Conservation (phyloP, 371 early-diverging fungal species). For the Dinochytrium kinnereticum region DNA sequence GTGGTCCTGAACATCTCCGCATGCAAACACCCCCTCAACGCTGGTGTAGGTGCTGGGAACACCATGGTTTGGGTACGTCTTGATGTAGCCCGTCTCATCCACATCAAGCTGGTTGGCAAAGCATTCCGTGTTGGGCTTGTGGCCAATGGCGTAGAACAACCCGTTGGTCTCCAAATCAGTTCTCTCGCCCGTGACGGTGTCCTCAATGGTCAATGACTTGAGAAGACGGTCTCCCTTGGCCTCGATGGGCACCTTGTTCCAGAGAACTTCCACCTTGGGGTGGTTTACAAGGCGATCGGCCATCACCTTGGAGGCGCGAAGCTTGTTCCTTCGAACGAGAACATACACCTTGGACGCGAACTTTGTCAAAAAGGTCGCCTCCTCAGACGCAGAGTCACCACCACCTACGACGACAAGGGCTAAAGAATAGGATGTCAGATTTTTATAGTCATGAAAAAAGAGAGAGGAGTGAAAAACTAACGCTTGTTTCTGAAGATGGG, state of each 20-base stretch:
- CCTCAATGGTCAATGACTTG: conserved; percentile 72
- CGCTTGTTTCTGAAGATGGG: conserved; percentile 95
- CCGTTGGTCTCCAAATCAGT: conserved; percentile 72
- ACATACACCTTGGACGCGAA: conserved; percentile 92
- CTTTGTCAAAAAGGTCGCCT: conserved; percentile 95
- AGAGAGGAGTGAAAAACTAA: conserved; percentile 1
- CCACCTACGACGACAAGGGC: conserved; percentile 89
- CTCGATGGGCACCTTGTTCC: conserved; percentile 86
- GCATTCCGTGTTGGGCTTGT: conserved; percentile 87
- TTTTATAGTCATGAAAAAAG: not conserved
- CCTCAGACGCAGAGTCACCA: conserved; percentile 99
- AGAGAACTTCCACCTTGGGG: conserved; percentile 91
- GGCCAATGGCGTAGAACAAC: conserved; percentile 99
- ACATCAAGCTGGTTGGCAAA: conserved; percentile 71
- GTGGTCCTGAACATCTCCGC: conserved; percentile 98
- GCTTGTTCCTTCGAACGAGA: conserved; percentile 93
- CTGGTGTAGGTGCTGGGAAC: conserved; percentile 75
- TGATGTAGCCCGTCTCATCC: conserved; percentile 90
- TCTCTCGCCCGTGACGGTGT: conserved; percentile 71
- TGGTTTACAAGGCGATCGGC: conserved; percentile 81
- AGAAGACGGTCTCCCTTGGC: conserved; percentile 87
- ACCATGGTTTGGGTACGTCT: conserved; percentile 71
- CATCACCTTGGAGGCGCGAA: conserved; percentile 98
- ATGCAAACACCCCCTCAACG: conserved; percentile 94
- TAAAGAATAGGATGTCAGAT: not conserved